phyloP scores from a whole-genome alignment of 306 rosid species.

The Dicorynia guianensis region DNA sequence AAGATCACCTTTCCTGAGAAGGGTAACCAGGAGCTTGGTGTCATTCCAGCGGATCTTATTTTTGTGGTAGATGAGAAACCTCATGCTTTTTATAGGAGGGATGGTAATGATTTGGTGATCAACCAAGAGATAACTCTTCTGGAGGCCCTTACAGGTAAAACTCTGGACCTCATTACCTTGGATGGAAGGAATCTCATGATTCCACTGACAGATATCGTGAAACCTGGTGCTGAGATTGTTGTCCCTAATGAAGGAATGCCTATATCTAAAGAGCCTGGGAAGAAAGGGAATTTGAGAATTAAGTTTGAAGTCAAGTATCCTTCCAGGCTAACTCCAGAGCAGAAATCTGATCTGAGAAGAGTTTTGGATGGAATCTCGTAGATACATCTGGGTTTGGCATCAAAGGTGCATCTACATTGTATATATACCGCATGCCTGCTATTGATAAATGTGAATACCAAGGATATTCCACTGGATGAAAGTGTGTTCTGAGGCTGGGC shows the following conservation, averaged over 20 bases:
- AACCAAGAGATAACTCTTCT: conserved; percentile 81
- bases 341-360: conserved; percentile 84
- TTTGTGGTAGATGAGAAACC: conserved; percentile 95
- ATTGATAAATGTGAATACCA: conserved; percentile 51
- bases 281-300: conserved; percentile 82
- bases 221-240: conserved; percentile 72
- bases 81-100: conserved; percentile 78
- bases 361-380: conserved; percentile 71
- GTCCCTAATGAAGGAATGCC: conserved; percentile 96
- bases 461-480: conserved; percentile 33
- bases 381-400: conserved; percentile 44
- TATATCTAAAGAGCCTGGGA: conserved; percentile 84
- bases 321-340: conserved; percentile 72
- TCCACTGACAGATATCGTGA: conserved; percentile 69
- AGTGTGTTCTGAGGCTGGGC: conserved; percentile 5
- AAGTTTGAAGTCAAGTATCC: conserved; percentile 88
- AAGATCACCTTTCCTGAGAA: conserved; percentile 90
- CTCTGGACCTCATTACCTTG: conserved; percentile 65
- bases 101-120: conserved; percentile 83
- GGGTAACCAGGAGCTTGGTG: conserved; percentile 89
- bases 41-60: conserved; percentile 82
- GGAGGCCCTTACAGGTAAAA: conserved; percentile 92
- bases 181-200: conserved; percentile 80
- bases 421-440: conserved; percentile 43
- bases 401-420: conserved; percentile 38